phyloP scores from a whole-genome alignment of 495 filamentous ascomycete species.

The Opeltia flavorubescens region DNA sequence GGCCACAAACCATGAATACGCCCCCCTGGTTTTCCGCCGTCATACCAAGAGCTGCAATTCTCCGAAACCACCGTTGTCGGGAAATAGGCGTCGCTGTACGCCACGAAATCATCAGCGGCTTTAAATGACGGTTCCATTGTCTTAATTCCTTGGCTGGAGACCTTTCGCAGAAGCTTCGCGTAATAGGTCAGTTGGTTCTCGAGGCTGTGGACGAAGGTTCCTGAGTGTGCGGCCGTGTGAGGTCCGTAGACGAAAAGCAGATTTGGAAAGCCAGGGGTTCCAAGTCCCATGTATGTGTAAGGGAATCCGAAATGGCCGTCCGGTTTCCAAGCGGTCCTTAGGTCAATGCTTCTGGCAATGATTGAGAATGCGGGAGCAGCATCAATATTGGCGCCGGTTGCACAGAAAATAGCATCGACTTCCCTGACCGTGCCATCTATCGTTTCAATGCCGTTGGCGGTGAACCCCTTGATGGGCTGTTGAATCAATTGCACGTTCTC shows the following conservation, averaged over 20 bases:
- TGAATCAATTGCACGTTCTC: conserved; percentile 48
- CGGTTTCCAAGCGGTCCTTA: conserved; percentile 32
- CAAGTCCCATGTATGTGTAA: conserved; percentile 49
- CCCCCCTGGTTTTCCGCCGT: conserved; percentile 41
- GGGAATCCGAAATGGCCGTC: conserved; percentile 41
- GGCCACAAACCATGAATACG: conserved; percentile 54
- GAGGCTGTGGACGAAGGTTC: conserved; percentile 35
- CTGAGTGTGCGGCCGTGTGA: conserved; percentile 32
- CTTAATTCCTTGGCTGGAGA: conserved; percentile 47
- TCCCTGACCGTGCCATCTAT: conserved; percentile 33
- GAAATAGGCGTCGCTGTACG: conserved; percentile 49
- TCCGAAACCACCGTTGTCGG: conserved; percentile 45
- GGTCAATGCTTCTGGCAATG: conserved; percentile 32
- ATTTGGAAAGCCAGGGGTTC: conserved; percentile 52
- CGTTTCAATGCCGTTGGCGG: conserved; percentile 39
- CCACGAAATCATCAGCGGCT: conserved; percentile 49
- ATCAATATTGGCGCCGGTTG: conserved; percentile 50
- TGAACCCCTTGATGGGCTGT: conserved; percentile 41
- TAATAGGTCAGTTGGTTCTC: conserved; percentile 47
- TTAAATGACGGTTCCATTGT: conserved; percentile 36
- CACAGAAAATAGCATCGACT: conserved; percentile 50
- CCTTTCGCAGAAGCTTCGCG: conserved; percentile 49
- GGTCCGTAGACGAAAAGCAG: conserved; percentile 40
- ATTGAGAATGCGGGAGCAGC: conserved; percentile 47
- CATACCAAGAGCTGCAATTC: conserved; percentile 58